Conservation (phyloP, 2,329 filamentous ascomycete genomes). For the Penicillium sp. region DNA sequence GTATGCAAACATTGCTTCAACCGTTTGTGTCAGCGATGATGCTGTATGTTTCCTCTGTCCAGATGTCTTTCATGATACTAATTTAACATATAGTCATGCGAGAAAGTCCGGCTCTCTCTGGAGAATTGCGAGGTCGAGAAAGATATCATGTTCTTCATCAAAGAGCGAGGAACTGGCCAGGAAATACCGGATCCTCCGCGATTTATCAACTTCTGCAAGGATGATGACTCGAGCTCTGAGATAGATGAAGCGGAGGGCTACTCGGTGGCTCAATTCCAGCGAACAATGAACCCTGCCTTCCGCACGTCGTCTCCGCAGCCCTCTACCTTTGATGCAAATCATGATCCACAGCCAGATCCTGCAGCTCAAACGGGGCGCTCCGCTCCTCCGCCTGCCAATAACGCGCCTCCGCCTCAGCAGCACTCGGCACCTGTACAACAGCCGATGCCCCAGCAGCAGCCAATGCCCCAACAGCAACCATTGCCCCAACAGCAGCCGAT, state of each 20-base stretch:
- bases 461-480: background rate
- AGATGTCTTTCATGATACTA: constrained; percentile 6
- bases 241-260: constrained; percentile 90
- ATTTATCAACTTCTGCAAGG: constrained; percentile 98
- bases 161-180: constrained; percentile 82
- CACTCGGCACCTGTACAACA: too few relatives aligned
- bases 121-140: constrained; percentile 97
- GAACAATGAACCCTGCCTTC: constrained; percentile 93
- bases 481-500: background rate
- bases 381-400: constrained; percentile 48
- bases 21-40: constrained; percentile 96
- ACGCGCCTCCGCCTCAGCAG: constrained; percentile 50
- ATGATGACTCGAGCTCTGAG: constrained; percentile 76
- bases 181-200: constrained; percentile 96
- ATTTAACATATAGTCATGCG: constrained; percentile 61
- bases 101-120: constrained; percentile 88
- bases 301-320: constrained; percentile 94
- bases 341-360: constrained; percentile 74
- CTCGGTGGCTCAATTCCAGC: constrained; percentile 90
- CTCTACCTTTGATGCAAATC: constrained; percentile 86
- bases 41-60: constrained; percentile 47
- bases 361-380: constrained; percentile 65
- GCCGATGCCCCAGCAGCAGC: background rate
- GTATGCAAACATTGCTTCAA: constrained; percentile 95
- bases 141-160: constrained; percentile 86